Conservation (phyloP, 768 basidiomycete species). For the Mycena vitilis region DNA sequence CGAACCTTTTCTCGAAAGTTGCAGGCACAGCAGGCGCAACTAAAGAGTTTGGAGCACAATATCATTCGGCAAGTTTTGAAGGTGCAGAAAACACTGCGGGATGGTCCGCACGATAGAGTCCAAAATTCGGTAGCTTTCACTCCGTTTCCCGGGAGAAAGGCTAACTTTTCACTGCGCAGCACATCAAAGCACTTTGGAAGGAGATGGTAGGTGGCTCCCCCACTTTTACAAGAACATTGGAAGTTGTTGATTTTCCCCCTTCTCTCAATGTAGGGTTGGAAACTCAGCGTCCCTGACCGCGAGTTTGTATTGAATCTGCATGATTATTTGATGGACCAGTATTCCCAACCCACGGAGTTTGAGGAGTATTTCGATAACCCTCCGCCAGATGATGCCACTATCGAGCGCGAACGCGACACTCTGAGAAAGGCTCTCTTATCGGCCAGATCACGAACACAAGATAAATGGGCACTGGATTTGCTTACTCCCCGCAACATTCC, state of each 20-base stretch:
- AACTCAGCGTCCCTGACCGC: conserved; percentile 17
- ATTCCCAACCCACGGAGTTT: background rate
- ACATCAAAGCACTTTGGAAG: no score
- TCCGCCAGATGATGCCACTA: no score
- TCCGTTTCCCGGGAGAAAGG: no score
- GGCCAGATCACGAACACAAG: background rate
- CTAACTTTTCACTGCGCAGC: no score
- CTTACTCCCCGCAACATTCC: conserved; percentile 2
- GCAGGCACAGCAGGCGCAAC: conserved; percentile 4
- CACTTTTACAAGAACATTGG: background rate
- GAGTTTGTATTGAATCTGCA: conserved; percentile 19
- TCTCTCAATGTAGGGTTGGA: conserved; percentile 6
- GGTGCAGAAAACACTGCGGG: no score
- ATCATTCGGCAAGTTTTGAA: no score
- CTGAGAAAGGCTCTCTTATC: background rate
- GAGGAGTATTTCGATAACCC: no score
- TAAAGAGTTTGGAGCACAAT: conserved; percentile 5
- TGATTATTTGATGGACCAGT: conserved; percentile 17
- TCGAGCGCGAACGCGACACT: no score
- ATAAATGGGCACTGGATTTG: conserved; percentile 5
- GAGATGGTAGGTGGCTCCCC: no score
- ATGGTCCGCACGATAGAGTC: no score
- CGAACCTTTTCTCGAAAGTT: conserved; percentile 5
- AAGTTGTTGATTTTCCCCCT: no score
- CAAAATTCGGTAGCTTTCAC: no score